A percentile compares a stretch with the other conserved stretches of the same genome.
Evolutionary conservation across 192 early-diverging fungal species (phyloP).

Genomic region (Backusella australiensis): DNA sequence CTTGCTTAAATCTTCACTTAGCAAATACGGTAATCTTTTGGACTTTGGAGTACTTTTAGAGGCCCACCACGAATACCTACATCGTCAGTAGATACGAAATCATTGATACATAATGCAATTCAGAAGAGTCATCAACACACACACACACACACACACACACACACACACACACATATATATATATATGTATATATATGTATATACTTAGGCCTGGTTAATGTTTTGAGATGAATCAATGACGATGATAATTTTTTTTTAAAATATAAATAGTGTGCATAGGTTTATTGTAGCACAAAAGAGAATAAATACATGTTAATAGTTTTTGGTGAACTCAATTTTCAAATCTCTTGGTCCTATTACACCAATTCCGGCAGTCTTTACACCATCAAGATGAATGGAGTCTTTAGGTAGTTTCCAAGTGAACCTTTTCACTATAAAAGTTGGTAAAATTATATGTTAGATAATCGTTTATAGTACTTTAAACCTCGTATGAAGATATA

Average conservation of each 20-base stretch:
- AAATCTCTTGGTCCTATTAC: conserved; percentile 4
- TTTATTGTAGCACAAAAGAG: not conserved
- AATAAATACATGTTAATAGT: not conserved
- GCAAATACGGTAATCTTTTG: no score
- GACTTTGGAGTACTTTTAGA: no score
- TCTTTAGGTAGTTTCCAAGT: conserved; percentile 19
- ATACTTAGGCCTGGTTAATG: no score
- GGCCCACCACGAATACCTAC: no score
- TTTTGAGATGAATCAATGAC: no score
- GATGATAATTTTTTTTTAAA: not conserved
- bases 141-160: no score
- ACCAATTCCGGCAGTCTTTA: conserved; percentile 7
- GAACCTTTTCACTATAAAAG: conserved; percentile 22
- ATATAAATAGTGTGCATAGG: not conserved
- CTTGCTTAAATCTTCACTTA: no score
- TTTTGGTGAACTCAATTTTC: not conserved
- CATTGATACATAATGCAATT: no score
- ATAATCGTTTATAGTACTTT: not conserved
- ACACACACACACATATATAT: no score
- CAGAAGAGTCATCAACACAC: no score
- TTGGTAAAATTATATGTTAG: not conserved
- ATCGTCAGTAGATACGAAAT: no score
- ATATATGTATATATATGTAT: no score
- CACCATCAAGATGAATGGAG: conserved; percentile 2
- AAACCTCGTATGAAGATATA: not conserved